phyloP scores from a whole-genome alignment of 1,284 basidiomycete genomes.

The Golubevia sp. region DNA sequence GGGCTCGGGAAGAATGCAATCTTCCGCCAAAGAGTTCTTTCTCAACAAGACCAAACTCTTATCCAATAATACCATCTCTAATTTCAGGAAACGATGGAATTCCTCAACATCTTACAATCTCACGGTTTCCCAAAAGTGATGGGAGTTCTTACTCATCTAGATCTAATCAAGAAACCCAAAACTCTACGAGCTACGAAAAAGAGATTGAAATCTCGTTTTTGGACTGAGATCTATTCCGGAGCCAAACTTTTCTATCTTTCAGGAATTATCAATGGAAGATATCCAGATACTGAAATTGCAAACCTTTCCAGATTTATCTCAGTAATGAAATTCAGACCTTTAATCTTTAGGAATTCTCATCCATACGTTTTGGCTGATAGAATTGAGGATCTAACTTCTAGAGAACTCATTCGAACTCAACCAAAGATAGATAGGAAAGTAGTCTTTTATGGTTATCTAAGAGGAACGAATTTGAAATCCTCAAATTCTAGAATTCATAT shows the following conservation, averaged over 20 bases:
- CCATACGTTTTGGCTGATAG: slow-evolving; percentile 96
- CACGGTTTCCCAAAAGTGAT: slow-evolving; percentile 99
- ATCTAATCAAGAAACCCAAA: slow-evolving; percentile 91
- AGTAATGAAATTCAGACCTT: slow-evolving; percentile 97
- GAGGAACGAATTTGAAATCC: slow-evolving; percentile 65
- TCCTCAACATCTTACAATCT: slow-evolving; percentile 92
- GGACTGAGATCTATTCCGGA: slow-evolving; percentile 98
- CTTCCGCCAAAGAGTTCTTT: too few species aligned
- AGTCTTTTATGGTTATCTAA: slow-evolving; percentile 92
- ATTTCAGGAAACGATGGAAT: slow-evolving; percentile 98
- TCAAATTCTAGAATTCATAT: slow-evolving; percentile 85
- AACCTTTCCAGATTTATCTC: slow-evolving; percentile 90
- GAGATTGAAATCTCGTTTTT: slow-evolving; percentile 96
- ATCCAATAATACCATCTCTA: too few species aligned
- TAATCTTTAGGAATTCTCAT: slow-evolving; percentile 92
- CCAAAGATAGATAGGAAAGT: slow-evolving; percentile 89
- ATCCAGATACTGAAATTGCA: slow-evolving; percentile 94
- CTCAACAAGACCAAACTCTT: too few species aligned
- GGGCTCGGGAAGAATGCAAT: too few species aligned
- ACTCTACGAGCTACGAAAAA: slow-evolving; percentile 91
- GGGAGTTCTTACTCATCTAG: slow-evolving; percentile 91
- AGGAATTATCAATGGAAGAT: slow-evolving; percentile 95
- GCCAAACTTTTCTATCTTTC: slow-evolving; percentile 98
- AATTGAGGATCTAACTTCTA: slow-evolving; percentile 89
- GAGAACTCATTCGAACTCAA: slow-evolving; percentile 79